These are phyloP conservation scores for Talaromyces sp. DNA, from an alignment of 2,329 filamentous ascomycete genomes.

Conservation along the genomic window DNA sequence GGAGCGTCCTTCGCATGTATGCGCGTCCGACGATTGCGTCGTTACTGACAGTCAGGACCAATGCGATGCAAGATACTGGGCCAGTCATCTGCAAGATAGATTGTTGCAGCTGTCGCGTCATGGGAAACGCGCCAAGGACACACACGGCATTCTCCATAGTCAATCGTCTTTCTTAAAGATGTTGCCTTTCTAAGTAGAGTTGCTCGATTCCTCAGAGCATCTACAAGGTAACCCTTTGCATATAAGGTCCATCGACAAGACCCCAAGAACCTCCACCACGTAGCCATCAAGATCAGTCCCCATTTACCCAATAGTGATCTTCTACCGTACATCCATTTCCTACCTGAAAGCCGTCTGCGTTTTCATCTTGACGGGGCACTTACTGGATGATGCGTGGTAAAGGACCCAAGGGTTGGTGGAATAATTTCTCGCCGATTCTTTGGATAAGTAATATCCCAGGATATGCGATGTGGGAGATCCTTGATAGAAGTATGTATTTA, in stretches of 20 bases:
- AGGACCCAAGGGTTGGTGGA: background rate
- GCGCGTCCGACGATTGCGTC: slow-evolving; percentile 62
- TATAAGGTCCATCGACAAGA: background rate
- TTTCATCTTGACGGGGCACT: no score
- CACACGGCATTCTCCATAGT: background rate
- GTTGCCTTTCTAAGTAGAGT: background rate
- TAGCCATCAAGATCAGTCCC: background rate
- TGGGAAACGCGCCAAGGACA: background rate
- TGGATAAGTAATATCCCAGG: background rate
- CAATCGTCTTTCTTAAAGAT: background rate
- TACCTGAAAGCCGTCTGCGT: no score
- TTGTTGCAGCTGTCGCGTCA: background rate
- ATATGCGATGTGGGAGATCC: background rate
- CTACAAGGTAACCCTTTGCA: no score
- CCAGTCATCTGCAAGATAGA: slow-evolving; percentile 40
- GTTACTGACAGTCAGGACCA: slow-evolving; percentile 53
- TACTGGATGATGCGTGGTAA: background rate
- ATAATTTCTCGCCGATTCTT: background rate
- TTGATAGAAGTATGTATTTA: background rate
- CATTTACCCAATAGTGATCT: background rate
- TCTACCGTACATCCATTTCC: no score
- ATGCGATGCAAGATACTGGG: slow-evolving; percentile 53
- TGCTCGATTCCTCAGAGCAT: background rate
- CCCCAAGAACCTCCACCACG: background rate
- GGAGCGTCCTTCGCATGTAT: slow-evolving; percentile 59